Percentiles rank a stretch among this genome's conserved stretches.
Conservation (phyloP, 768 basidiomycete species). For the Hypholoma fasciculare region DNA sequence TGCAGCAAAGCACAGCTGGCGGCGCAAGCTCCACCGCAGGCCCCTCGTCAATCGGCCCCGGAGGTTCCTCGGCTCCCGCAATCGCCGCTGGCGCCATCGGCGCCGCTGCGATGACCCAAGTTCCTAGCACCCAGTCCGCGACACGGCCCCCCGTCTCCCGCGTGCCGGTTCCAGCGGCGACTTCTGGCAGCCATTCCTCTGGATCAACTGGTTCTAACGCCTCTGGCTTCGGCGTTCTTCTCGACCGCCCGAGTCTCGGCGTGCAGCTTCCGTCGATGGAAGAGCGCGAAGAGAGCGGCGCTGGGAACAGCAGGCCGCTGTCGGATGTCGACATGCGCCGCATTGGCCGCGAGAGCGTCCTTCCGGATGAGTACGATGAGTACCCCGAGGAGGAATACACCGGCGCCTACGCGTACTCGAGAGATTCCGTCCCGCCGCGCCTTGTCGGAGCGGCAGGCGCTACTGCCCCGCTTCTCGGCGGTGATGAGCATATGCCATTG, state of each 20-base stretch:
- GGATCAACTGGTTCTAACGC: slow-evolving; percentile 42
- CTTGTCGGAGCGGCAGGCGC: slow-evolving; percentile 18
- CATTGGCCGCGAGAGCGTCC: slow-evolving; percentile 34
- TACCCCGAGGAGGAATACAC: slow-evolving; percentile 23
- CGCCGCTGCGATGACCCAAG: slow-evolving; percentile 16
- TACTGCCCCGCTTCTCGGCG: slow-evolving; percentile 18
- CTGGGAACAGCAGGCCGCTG: slow-evolving; percentile 30
- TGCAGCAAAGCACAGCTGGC: slow-evolving; percentile 35
- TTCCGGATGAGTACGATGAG: slow-evolving; percentile 25
- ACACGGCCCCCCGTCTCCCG: slow-evolving; percentile 27
- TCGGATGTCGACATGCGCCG: slow-evolving; percentile 37
- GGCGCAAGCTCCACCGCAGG: slow-evolving; percentile 8
- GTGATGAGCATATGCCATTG: slow-evolving; percentile 15
- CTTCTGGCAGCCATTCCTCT: slow-evolving; percentile 35
- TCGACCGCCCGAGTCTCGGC: slow-evolving; percentile 43
- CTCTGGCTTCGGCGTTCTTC: slow-evolving; percentile 42
- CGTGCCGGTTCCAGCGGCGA: slow-evolving; percentile 39
- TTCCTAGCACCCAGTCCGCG: slow-evolving; percentile 19
- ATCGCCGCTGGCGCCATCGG: slow-evolving; percentile 1
- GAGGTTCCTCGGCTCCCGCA: slow-evolving; percentile 7
- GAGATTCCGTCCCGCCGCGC: slow-evolving; percentile 23
- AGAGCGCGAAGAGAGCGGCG: slow-evolving; percentile 19
- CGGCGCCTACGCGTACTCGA: slow-evolving; percentile 30
- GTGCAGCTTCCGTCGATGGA: slow-evolving; percentile 30
- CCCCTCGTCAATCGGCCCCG: not conserved